These are phyloP conservation scores for Histomonas meleagridis DNA, from an alignment of 208 protist species.

Conservation along the genomic window DNA sequence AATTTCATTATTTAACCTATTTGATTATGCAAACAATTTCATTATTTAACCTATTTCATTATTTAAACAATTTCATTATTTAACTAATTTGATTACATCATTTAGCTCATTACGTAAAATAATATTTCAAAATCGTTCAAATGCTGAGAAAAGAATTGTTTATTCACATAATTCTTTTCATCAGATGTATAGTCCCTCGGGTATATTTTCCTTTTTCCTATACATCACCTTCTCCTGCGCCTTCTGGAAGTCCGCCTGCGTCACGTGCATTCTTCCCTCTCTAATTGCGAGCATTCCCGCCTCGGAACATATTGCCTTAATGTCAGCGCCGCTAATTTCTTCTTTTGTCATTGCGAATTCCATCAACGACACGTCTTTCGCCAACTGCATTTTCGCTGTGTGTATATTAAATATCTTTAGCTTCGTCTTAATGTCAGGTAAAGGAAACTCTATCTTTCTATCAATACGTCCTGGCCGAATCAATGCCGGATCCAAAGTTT, in stretches of 20 bases:
- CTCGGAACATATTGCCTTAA: conserved; percentile 99
- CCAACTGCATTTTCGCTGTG: conserved; percentile 91
- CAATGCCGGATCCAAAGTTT: conserved; percentile 97
- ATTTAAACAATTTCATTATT: too few species aligned
- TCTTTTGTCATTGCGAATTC: conserved; percentile 99
- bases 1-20: too few species aligned
- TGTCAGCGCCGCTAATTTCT: conserved; percentile 96
- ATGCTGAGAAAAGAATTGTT: too few species aligned
- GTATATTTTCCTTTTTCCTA: conserved; percentile 87
- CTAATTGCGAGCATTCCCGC: conserved; percentile 94
- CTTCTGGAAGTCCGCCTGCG: conserved; percentile 92
- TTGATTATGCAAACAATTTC: too few species aligned
- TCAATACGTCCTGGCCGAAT: conserved; percentile 98
- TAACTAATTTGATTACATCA: too few species aligned
- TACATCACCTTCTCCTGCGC: conserved; percentile 98
- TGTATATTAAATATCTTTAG: conserved; percentile 97
- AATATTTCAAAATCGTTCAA: too few species aligned
- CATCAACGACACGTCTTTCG: conserved; percentile 94
- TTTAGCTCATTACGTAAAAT: too few species aligned
- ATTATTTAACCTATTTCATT: too few species aligned
- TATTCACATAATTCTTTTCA: too few species aligned
- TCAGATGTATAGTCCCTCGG: conserved; percentile 91
- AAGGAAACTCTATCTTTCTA: conserved; percentile 99
- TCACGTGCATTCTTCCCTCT: conserved; percentile 96
- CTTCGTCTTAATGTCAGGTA: conserved; percentile 95